phyloP scores from a whole-genome alignment of 208 protist species.

The Wallacemonas sp. region DNA sequence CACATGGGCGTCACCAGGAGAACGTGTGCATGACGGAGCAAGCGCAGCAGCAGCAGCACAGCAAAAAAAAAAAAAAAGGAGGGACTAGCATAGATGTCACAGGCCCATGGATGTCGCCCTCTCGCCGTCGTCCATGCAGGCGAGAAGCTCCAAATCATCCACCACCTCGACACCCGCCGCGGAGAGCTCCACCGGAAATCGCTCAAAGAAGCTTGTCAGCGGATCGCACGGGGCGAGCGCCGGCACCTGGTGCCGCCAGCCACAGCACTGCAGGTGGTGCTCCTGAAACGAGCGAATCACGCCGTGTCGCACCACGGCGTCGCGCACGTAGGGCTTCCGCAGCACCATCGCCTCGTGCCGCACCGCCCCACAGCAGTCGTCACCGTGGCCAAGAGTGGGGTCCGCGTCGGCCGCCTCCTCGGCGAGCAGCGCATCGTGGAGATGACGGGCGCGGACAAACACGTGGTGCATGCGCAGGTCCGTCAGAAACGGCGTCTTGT shows the following conservation, averaged over 20 bases:
- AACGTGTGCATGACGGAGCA: no score
- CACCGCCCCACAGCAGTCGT: conserved; percentile 69
- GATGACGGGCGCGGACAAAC: conserved; percentile 54
- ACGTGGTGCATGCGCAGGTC: conserved; percentile 73
- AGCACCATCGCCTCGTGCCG: conserved; percentile 53
- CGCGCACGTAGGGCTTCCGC: conserved; percentile 56
- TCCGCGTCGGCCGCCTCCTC: conserved; percentile 21
- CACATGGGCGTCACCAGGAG: no score
- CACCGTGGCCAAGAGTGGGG: conserved; percentile 13
- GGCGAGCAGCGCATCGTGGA: conserved; percentile 25
- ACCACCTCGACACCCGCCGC: conserved; percentile 46
- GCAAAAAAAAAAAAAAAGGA: not conserved
- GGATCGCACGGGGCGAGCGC: conserved; percentile 20
- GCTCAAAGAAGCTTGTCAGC: conserved; percentile 45
- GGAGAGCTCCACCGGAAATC: conserved; percentile 59
- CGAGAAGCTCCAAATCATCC: conserved; percentile 59
- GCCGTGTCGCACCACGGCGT: conserved; percentile 56
- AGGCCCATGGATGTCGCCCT: not conserved
- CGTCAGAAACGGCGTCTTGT: conserved; percentile 62
- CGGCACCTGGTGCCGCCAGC: conserved; percentile 25
- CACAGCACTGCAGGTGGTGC: conserved; percentile 48
- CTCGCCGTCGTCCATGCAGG: conserved; percentile 48
- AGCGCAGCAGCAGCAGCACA: conserved; percentile 15
- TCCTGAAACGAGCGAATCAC: conserved; percentile 77
- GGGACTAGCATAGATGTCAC: not conserved